Percentiles rank a stretch among this genome's conserved stretches.
phyloP scores from a whole-genome alignment of 768 basidiomycete species.

The Suillus sp. region DNA sequence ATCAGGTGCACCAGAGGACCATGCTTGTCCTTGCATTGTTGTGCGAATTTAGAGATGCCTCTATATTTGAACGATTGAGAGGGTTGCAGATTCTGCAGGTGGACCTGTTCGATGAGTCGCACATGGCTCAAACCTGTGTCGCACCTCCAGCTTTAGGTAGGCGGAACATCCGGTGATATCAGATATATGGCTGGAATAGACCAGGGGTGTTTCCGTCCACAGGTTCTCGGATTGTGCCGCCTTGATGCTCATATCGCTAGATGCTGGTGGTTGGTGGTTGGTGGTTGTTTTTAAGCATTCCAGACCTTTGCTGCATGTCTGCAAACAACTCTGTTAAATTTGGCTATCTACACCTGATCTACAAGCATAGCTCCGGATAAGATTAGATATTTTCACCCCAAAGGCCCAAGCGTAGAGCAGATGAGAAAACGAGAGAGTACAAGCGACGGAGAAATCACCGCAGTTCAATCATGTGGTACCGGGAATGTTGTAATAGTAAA shows the following conservation, averaged over 20 bases:
- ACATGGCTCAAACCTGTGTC: constrained; percentile 16
- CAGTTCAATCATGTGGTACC: background rate
- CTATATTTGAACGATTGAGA: constrained; percentile 79
- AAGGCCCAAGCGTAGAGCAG: background rate
- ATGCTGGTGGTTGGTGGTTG: background rate
- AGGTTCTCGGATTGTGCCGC: constrained; percentile 25
- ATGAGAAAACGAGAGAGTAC: background rate
- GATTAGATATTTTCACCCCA: background rate
- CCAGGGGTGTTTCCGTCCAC: constrained; percentile 67
- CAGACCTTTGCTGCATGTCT: background rate
- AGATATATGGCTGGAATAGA: constrained; percentile 63
- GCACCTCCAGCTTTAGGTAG: constrained; percentile 75
- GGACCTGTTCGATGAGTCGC: background rate
- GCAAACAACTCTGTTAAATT: background rate
- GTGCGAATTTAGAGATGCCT: constrained; percentile 64
- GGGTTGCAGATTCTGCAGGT: constrained; percentile 65
- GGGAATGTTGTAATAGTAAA: background rate
- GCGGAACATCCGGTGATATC: constrained; percentile 49
- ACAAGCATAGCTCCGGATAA: background rate
- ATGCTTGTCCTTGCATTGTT: constrained; percentile 48
- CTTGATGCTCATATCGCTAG: constrained; percentile 14
- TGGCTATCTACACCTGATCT: background rate
- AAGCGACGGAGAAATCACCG: background rate
- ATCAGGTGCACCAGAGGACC: constrained; percentile 62
- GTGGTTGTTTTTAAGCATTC: background rate